These are phyloP conservation scores for Ceratobasidium sp. DNA, from an alignment of 1,284 basidiomycete species.

Conservation along the genomic window DNA sequence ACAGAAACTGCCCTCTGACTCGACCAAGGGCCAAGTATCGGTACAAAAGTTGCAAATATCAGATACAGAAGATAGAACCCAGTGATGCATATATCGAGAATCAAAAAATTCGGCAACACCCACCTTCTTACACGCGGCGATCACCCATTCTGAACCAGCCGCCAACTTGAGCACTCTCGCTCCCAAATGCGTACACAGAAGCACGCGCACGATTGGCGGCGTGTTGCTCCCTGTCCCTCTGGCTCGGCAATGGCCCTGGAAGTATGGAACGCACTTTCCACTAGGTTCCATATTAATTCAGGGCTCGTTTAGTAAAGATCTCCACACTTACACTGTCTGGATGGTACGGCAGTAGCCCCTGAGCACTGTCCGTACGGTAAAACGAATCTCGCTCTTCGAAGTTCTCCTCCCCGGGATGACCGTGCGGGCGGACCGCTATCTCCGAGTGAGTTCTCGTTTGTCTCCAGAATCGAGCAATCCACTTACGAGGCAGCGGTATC, in stretches of 20 bases:
- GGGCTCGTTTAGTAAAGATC: neutral
- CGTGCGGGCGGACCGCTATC: conserved; percentile 37
- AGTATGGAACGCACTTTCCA: conserved; percentile 30
- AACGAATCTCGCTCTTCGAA: conserved; percentile 39
- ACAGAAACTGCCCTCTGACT: neutral
- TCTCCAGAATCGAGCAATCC: neutral
- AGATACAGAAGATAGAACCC: neutral
- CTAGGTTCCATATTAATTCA: neutral
- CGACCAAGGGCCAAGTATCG: neutral
- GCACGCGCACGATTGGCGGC: neutral
- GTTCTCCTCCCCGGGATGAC: conserved; percentile 24
- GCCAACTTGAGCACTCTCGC: neutral
- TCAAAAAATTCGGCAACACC: conserved; percentile 1
- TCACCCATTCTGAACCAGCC: neutral
- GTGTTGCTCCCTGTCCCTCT: conserved; percentile 11
- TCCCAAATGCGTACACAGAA: neutral
- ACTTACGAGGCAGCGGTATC: conserved; percentile 42
- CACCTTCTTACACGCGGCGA: neutral
- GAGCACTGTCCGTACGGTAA: neutral
- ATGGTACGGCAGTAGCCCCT: conserved; percentile 32
- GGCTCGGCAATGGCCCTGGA: conserved; percentile 32
- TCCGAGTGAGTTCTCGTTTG: neutral
- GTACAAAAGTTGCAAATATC: neutral
- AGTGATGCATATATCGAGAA: neutral
- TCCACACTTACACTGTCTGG: conserved; percentile 31